Evolutionary conservation across 208 protist genomes (phyloP).

Genomic region (Entamoeba dispar): DNA sequence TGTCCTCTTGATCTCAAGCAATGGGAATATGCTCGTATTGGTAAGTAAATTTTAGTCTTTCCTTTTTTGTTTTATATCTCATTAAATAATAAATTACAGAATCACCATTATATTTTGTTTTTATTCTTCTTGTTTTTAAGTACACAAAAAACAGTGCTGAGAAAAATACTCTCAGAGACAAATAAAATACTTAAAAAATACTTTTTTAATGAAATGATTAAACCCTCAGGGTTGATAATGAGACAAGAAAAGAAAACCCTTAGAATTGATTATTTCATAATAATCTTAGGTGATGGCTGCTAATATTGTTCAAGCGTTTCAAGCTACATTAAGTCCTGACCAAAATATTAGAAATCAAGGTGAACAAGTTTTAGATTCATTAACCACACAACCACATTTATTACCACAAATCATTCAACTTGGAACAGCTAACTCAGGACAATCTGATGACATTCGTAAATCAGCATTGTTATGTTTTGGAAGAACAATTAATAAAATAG

Average conservation of each 20-base stretch:
- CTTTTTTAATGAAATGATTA: too few relatives aligned
- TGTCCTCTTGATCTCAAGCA: conserved; percentile 3
- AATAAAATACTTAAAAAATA: too few relatives aligned
- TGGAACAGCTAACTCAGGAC: neutral
- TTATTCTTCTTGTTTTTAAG: too few relatives aligned
- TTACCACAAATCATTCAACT: neutral
- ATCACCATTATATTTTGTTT: too few relatives aligned
- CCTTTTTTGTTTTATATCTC: neutral
- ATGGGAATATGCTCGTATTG: neutral
- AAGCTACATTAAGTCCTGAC: neutral
- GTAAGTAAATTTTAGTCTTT: neutral
- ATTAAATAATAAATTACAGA: too few relatives aligned
- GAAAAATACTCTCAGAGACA: too few relatives aligned
- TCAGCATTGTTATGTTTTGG: neutral
- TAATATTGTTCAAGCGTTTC: neutral
- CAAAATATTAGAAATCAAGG: neutral
- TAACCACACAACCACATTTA: neutral
- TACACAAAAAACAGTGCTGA: too few relatives aligned
- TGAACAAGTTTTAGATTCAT: neutral
- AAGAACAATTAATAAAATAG: neutral
- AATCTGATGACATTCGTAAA: neutral
- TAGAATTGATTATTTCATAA: neutral
- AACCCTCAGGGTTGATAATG: too few relatives aligned
- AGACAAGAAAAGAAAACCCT: neutral
- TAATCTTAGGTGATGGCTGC: neutral